Base-by-base conservation (phyloP, 176 grass and related monocot species). In the Lolium multiflorum region DNA sequence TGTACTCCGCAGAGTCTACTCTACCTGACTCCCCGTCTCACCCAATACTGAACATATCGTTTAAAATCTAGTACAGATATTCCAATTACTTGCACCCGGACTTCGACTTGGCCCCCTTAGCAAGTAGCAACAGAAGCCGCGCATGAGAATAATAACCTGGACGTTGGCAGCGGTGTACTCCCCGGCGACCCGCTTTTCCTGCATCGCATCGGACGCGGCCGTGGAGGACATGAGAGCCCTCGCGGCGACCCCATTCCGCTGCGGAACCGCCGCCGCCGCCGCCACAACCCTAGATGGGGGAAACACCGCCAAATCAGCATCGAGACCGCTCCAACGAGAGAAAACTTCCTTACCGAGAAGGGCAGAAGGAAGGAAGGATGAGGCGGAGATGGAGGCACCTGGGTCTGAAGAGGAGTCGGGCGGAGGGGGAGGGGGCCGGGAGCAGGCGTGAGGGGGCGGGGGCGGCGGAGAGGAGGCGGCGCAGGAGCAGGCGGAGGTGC, bases 111-210 rank as follows among this genome's bases (percentile, higher is more conserved):
- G 14, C 6, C 6, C 59, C 71, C 48, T 80, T 57, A n/a, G n/a
- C n/a, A n/a, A n/a, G n/a, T n/a, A 47, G 75, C 71, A 76, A 87
- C 41, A 25, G 46, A 79, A 73, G 82, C 13, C 60, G 66, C 10
- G 61, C 11, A 81, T 11, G 15, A 59, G 18, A 89, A 83, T 79
- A 89, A 83, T 79, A 26, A 98, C 96, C 96, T 98, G 97, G 80
- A 98, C 93, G 73, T 96, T 93, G 37, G 93, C 93, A 0, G 97
- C 92, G 15, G 90, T 90, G 87, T 98, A 98, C 50, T 91, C 86
- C 51, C 89, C 85, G 0, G 76, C 39, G 28, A 72, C 85, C 69
- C 84, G 51, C 86, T 89, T 96, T 8, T 94, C 93, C 70, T 96
- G 88, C 52, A 94, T 86, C 80, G 84, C 84, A 49, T 98, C 97